Conservation (phyloP, 2,329 filamentous ascomycete genomes). For the Trichoderma arundinaceum region DNA sequence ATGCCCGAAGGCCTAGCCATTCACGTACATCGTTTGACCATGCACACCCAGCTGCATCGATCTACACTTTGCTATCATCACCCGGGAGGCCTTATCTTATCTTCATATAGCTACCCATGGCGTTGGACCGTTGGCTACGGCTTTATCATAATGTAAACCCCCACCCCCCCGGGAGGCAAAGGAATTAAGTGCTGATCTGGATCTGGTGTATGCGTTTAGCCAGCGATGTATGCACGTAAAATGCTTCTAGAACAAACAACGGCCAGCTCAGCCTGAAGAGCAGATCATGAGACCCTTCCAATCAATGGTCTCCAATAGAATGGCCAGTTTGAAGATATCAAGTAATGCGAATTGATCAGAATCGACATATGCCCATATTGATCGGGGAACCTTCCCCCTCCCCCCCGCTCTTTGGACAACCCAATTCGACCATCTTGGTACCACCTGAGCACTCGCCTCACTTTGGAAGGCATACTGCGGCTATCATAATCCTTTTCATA, state of each 20-base stretch:
- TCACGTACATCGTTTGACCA: neutral
- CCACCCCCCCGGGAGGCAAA: too few relatives aligned
- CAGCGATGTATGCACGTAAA: neutral
- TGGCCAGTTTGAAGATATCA: neutral
- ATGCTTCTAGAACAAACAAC: slow-evolving; percentile 8
- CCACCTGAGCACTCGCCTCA: neutral
- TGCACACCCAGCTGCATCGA: neutral
- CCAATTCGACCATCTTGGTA: neutral
- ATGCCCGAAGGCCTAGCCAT: too few relatives aligned
- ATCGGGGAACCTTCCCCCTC: neutral
- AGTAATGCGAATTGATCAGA: slow-evolving; percentile 9
- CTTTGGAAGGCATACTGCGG: neutral
- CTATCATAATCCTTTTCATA: neutral
- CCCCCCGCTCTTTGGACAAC: neutral
- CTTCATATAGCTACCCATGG: neutral
- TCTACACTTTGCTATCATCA: neutral
- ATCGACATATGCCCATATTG: neutral
- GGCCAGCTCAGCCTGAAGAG: neutral
- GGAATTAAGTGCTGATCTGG: neutral
- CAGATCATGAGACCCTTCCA: slow-evolving; percentile 2
- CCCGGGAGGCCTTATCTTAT: neutral
- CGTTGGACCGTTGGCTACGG: neutral
- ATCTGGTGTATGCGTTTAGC: neutral
- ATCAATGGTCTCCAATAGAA: neutral
- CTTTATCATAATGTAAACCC: neutral